phyloP scores from a whole-genome alignment of 1,139 yeast species.

The Protomyces macrosporus region DNA sequence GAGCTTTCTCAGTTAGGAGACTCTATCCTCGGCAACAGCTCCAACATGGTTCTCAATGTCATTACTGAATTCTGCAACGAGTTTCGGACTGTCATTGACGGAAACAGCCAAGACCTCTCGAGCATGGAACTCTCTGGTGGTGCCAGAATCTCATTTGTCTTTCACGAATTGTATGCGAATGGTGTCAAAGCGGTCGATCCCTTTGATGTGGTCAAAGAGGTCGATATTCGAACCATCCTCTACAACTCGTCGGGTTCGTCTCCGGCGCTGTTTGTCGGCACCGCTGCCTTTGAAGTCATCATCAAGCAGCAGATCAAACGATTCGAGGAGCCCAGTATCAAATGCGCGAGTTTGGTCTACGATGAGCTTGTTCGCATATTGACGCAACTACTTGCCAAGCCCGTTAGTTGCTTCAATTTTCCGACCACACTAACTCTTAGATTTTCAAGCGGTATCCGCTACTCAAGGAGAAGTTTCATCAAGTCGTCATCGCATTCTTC shows the following conservation, averaged over 20 bases:
- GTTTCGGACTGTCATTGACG: constrained; percentile 84
- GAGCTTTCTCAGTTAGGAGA: constrained; percentile 71
- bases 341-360: constrained; percentile 84
- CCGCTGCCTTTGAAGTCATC: constrained; percentile 93
- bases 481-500: constrained; percentile 70
- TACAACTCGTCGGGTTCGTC: constrained; percentile 96
- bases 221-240: constrained; percentile 87
- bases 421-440: not conserved
- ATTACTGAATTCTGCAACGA: constrained; percentile 92
- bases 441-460: constrained; percentile 81
- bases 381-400: constrained; percentile 74
- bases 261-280: constrained; percentile 95
- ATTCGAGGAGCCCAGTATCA: constrained; percentile 87
- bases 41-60: constrained; percentile 81
- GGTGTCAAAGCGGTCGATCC: constrained; percentile 94
- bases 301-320: constrained; percentile 92
- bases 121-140: constrained; percentile 87
- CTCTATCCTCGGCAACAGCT: constrained; percentile 78
- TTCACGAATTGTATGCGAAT: constrained; percentile 91
- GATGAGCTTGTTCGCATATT: constrained; percentile 91
- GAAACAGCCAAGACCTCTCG: constrained; percentile 88
- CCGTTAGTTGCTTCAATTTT: constrained; percentile 36
- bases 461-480: constrained; percentile 77
- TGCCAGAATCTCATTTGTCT: constrained; percentile 95
- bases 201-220: constrained; percentile 92